These are phyloP conservation scores for Sisymbrium irio DNA, from an alignment of 345 rosid genomes.

Conservation along the genomic window DNA sequence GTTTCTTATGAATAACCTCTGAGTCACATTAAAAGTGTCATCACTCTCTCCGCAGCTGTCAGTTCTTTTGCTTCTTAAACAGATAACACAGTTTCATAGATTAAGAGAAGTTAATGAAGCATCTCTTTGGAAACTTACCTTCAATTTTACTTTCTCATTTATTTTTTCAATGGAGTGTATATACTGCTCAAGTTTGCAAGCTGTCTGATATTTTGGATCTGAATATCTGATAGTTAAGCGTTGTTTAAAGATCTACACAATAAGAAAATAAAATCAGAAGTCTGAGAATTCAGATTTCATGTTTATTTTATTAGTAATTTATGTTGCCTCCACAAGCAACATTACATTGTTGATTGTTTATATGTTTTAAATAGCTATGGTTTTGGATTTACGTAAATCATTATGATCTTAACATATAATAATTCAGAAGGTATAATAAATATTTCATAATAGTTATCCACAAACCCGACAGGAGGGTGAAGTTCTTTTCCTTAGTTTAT, in stretches of 20 bases:
- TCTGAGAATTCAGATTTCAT: slow-evolving; percentile 12
- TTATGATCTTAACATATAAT: slow-evolving; percentile 20
- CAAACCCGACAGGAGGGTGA: slow-evolving; percentile 26
- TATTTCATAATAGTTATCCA: slow-evolving; percentile 26
- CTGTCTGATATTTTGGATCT: slow-evolving; percentile 24
- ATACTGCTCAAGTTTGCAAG: slow-evolving; percentile 17
- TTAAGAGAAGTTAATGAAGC: slow-evolving; percentile 35
- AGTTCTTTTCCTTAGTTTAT: slow-evolving; percentile 21
- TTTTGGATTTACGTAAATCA: slow-evolving; percentile 18
- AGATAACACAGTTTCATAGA: slow-evolving; percentile 24
- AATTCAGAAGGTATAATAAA: slow-evolving; percentile 12
- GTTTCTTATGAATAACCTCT: slow-evolving; percentile 23
- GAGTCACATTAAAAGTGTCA: slow-evolving; percentile 33
- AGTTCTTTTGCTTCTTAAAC: slow-evolving; percentile 26
- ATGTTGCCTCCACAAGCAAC: slow-evolving; percentile 20
- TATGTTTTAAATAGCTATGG: not conserved
- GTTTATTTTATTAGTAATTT: not conserved
- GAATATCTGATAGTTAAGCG: no score
- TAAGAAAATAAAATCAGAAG: slow-evolving; percentile 7
- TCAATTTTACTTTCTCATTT: slow-evolving; percentile 24
- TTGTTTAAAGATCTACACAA: slow-evolving; percentile 15
- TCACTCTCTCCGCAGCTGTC: slow-evolving; percentile 19
- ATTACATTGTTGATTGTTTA: slow-evolving; percentile 12
- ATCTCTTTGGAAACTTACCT: slow-evolving; percentile 8
- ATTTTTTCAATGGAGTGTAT: not conserved